phyloP scores from a whole-genome alignment of 345 rosid genomes.

The Turritis glabra region DNA sequence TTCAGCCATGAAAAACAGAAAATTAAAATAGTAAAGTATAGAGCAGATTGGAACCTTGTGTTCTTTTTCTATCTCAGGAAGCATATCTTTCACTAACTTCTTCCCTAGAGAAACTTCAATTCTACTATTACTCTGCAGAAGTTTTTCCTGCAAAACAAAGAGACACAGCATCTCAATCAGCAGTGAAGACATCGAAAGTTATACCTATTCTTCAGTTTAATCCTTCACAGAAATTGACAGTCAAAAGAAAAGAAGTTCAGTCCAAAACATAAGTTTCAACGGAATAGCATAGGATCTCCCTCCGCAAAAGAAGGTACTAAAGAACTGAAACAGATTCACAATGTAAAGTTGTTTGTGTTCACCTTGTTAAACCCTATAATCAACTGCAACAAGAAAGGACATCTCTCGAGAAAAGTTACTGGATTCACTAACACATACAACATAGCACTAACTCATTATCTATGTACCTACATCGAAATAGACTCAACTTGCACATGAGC shows the following conservation, averaged over 20 bases:
- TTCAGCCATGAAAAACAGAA: conserved; percentile 9
- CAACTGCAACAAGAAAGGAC: conserved; percentile 13
- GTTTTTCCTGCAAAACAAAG: conserved; percentile 75
- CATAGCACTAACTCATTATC: background rate
- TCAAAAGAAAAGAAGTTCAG: conserved; percentile 16
- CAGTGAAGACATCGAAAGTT: background rate
- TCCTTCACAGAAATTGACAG: conserved; percentile 2
- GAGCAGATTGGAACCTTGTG: conserved; percentile 68
- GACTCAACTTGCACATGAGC: conserved; percentile 4
- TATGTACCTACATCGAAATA: background rate
- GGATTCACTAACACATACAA: background rate
- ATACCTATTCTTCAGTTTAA: background rate
- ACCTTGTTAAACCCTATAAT: conserved; percentile 7
- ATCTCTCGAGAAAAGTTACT: background rate
- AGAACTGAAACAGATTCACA: conserved; percentile 2
- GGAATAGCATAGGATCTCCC: conserved; percentile 1
- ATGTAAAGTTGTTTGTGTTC: background rate
- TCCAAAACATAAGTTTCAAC: background rate
- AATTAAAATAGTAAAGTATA: background rate
- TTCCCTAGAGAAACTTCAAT: conserved; percentile 86
- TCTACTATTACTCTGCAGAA: conserved; percentile 80
- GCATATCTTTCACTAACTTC: conserved; percentile 87
- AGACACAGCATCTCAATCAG: conserved; percentile 5
- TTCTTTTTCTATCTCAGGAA: conserved; percentile 94
- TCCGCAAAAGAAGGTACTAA: background rate